These are phyloP conservation scores for Aspergillus sp. DNA, from an alignment of 2,329 filamentous ascomycete genomes.

Conservation along the genomic window DNA sequence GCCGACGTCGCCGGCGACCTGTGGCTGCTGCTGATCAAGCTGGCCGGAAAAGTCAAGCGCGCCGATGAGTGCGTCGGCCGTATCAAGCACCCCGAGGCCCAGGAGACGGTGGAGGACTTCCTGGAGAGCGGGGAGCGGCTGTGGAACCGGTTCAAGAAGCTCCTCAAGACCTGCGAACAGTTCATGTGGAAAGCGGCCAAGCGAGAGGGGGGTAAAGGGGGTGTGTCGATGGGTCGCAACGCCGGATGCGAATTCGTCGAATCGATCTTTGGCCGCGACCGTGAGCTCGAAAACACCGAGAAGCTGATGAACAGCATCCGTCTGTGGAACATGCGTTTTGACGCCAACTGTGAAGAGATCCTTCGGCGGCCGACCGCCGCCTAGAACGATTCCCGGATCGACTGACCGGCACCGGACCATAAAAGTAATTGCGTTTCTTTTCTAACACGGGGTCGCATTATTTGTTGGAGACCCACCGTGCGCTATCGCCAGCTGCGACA, in stretches of 20 bases:
- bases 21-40: conserved; percentile 91
- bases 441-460: neutral
- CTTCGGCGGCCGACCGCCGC: conserved; percentile 54
- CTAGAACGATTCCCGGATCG: conserved; percentile 20
- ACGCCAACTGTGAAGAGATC: conserved; percentile 93
- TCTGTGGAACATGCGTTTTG: conserved; percentile 89
- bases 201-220: conserved; percentile 63
- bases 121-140: conserved; percentile 84
- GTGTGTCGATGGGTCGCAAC: conserved; percentile 79
- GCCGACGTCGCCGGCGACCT: conserved; percentile 90
- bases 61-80: conserved; percentile 74
- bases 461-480: neutral
- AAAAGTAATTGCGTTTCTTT: conserved; percentile 9
- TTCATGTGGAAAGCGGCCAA: conserved; percentile 93
- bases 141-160: conserved; percentile 77
- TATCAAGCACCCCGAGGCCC: conserved; percentile 70
- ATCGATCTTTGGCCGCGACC: conserved; percentile 88
- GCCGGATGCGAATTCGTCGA: conserved; percentile 94
- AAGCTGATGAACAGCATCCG: conserved; percentile 87
- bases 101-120: conserved; percentile 85
- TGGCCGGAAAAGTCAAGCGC: conserved; percentile 90
- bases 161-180: conserved; percentile 87
- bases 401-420: neutral
- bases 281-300: conserved; percentile 85
- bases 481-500: neutral